Conservation (phyloP, 805 yeast genomes). For the Spathaspora passalidarum region DNA sequence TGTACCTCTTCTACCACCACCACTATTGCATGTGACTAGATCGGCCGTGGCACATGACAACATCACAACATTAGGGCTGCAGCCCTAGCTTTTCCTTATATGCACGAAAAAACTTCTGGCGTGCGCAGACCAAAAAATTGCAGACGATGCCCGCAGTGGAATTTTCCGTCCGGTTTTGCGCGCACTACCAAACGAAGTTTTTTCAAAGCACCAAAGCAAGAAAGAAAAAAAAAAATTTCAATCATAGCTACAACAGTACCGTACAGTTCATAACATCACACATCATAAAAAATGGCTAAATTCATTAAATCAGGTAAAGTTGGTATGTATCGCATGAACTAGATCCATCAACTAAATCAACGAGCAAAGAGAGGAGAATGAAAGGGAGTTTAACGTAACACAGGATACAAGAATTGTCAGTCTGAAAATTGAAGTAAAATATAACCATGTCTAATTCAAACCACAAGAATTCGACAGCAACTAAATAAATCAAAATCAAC, state of each 20-base stretch:
- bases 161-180: background rate
- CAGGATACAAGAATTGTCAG: background rate
- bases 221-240: constrained; percentile 1
- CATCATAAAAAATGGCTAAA: constrained; percentile 77
- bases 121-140: no score
- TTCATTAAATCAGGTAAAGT: constrained; percentile 99
- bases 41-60: no score
- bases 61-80: no score
- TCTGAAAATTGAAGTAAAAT: background rate
- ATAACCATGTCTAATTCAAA: no score
- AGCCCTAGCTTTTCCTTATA: no score
- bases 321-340: constrained; percentile 69
- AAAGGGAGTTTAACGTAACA: no score
- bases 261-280: background rate
- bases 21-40: no score
- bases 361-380: background rate
- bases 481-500: no score
- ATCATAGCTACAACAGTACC: background rate
- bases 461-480: no score
- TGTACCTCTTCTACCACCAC: no score
- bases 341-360: background rate
- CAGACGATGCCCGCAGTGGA: no score
- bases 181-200: background rate
- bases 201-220: background rate
- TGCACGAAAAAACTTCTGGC: no score